Conservation (phyloP, 306 rosid species). For the Vigna hirtella region DNA sequence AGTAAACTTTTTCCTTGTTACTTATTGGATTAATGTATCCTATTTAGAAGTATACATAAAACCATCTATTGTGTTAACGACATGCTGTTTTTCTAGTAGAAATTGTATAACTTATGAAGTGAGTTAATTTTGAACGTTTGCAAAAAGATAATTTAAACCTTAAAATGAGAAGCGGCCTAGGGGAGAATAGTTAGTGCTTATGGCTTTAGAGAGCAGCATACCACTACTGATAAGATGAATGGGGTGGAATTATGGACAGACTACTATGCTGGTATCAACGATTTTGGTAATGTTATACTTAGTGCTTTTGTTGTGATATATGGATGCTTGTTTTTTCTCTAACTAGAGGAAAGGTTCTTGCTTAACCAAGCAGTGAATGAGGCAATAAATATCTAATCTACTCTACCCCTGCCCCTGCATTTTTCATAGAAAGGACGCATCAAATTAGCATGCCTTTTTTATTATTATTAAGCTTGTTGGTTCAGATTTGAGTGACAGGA, state of each 20-base stretch:
- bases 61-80: neutral
- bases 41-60: slow-evolving; percentile 30
- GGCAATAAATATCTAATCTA: neutral
- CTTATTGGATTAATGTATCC: neutral
- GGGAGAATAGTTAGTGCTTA: slow-evolving; percentile 3
- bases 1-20: slow-evolving; percentile 22
- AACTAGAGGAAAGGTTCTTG: neutral
- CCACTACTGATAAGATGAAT: neutral
- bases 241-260: neutral
- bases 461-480: slow-evolving; percentile 5
- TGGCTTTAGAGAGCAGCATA: slow-evolving; percentile 6
- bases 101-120: neutral
- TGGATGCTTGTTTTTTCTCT: neutral
- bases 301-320: slow-evolving; percentile 1
- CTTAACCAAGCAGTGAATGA: neutral
- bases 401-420: neutral
- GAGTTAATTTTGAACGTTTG: slow-evolving; percentile 23
- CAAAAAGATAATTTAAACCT: neutral
- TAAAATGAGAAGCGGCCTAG: neutral
- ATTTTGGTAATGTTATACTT: slow-evolving; percentile 19
- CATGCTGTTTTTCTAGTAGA: slow-evolving; percentile 23
- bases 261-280: neutral
- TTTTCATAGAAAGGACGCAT: neutral
- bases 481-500: neutral
- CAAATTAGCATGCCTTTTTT: neutral